phyloP scores from a whole-genome alignment of 345 rosid species.

The Populus euphratica region DNA sequence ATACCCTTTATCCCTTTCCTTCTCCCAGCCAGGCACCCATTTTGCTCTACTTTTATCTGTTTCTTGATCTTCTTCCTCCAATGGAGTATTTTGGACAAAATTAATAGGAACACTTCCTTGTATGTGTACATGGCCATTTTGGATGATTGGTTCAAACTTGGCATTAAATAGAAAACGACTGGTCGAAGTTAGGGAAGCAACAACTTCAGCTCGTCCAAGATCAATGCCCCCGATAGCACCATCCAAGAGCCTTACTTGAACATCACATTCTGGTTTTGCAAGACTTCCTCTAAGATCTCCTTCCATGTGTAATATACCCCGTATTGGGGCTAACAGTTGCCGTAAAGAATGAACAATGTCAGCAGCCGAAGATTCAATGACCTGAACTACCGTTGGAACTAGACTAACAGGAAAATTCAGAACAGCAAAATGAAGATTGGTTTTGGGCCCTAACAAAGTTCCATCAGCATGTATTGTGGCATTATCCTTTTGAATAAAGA shows the following conservation, averaged over 20 bases:
- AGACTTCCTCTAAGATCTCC: constrained; percentile 97
- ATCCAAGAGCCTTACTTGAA: constrained; percentile 90
- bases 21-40: constrained; percentile 72
- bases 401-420: constrained; percentile 89
- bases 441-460: constrained; percentile 80
- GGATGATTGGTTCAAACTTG: constrained; percentile 79
- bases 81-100: constrained; percentile 51
- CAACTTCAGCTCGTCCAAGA: constrained; percentile 94
- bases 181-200: constrained; percentile 82
- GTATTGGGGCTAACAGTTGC: constrained; percentile 79
- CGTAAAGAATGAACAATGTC: constrained; percentile 77
- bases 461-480: constrained; percentile 99
- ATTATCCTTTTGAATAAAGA: constrained; percentile 87
- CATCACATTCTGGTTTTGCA: constrained; percentile 95
- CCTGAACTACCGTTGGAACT: constrained; percentile 88
- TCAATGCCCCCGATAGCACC: constrained; percentile 94
- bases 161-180: constrained; percentile 95
- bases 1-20: constrained; percentile 56
- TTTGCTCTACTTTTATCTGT: constrained; percentile 47
- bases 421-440: constrained; percentile 96
- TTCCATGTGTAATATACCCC: constrained; percentile 94
- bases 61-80: constrained; percentile 65
- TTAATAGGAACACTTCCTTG: constrained; percentile 93
- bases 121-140: constrained; percentile 93
- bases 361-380: constrained; percentile 83